Base-by-base conservation (phyloP, 805 yeast genomes). In the Huiozyma naganishii region DNA sequence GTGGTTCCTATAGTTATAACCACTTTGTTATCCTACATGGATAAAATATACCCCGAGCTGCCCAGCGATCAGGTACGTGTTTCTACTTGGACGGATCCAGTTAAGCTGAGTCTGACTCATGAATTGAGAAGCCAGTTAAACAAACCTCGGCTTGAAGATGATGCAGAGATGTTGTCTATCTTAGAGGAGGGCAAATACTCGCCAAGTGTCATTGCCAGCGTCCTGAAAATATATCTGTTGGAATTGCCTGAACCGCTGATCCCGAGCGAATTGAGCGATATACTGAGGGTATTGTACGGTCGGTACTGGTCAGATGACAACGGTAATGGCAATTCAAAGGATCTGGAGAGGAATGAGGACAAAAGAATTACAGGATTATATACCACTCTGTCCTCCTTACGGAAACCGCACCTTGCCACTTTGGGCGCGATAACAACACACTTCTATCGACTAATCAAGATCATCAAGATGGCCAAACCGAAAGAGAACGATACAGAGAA, bases 241-340 rank as follows among this genome's bases (percentile, higher is more conserved):
- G 95, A 87, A 58, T 69, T 86, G 39, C 95, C 95, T 0, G 86
- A 80, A 48, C 80, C 92, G 2, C 59, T 86, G 36, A 72, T 87
- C 5, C 79, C 90, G 1, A 67, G 72, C 45, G 75, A 74, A 39
- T 67, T 74, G 47, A 82, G 79, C 56, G 92, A 83, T 51, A 65
- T 81, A 35, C 69, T 86, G 51, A 79, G 77, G 58, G 74, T 83
- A 1, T 68, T 87, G 41, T 87, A 86, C 59, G 53, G 69, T 54
- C 63, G 76, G 54, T 73, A 71, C 54, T 67, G 72, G 32, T 50
- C 68, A 10, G 51, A 48, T 13, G 41, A 49, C 2, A 41, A 48
- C 6, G 55, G 58, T 28, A 17, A 27, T 12, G 32, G 41, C 9
- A 13, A 27, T 6, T 44, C 42, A 1, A 44, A 30, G 9, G 13